These are phyloP conservation scores for Marasmius fiardii DNA, from an alignment of 1,284 basidiomycete genomes.

Conservation along the genomic window DNA sequence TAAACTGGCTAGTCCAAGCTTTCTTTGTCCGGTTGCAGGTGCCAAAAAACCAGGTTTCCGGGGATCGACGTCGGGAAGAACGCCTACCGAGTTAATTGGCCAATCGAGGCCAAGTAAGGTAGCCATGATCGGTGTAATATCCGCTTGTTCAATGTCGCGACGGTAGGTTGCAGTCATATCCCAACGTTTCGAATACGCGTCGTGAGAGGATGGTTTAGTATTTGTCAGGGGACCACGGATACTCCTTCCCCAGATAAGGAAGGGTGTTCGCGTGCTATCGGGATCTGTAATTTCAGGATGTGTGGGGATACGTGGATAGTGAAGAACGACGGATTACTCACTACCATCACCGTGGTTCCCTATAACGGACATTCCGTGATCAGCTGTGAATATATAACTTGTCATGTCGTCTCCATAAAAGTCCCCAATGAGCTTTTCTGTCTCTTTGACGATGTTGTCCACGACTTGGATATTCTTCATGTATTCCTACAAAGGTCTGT, in stretches of 20 bases:
- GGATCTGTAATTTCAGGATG: constrained; percentile 50
- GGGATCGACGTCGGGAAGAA: constrained; percentile 65
- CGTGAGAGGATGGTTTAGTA: constrained; percentile 51
- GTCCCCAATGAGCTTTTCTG: constrained; percentile 58
- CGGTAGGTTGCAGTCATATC: constrained; percentile 51
- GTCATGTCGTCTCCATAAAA: constrained; percentile 74
- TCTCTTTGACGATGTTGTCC: constrained; percentile 71
- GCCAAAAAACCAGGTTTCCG: constrained; percentile 53
- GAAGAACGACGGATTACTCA: constrained; percentile 27
- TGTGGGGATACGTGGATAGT: constrained; percentile 7
- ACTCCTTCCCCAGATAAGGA: constrained; percentile 84
- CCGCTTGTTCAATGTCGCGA: constrained; percentile 82
- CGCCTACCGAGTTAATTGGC: constrained; percentile 77
- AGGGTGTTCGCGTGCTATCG: constrained; percentile 84
- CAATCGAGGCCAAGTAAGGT: constrained; percentile 67
- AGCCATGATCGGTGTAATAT: constrained; percentile 79
- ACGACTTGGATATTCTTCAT: constrained; percentile 84
- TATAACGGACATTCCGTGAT: constrained; percentile 89
- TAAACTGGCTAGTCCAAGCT: constrained; percentile 52
- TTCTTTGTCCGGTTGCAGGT: constrained; percentile 28
- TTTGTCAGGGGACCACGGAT: constrained; percentile 58
- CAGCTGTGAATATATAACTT: constrained; percentile 82
- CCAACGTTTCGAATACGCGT: constrained; percentile 69
- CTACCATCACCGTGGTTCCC: constrained; percentile 91
- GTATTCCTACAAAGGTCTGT: constrained; percentile 58